These are phyloP conservation scores for Globisporangium heterothallicum DNA, from an alignment of 352 stramenopile species.

Conservation along the genomic window DNA sequence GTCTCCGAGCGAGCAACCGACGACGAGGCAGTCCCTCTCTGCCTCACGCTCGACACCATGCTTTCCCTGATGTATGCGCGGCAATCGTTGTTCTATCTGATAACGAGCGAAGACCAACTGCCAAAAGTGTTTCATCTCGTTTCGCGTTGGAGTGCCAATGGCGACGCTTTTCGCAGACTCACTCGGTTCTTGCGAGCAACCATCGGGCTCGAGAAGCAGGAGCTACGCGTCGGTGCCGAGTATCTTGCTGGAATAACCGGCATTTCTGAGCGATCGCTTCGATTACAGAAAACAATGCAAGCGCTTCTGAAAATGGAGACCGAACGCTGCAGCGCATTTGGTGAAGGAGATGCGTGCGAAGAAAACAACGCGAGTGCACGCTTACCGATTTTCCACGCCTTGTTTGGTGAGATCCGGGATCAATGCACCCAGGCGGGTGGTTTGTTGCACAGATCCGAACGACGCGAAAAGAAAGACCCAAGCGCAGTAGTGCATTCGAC, in stretches of 20 bases:
- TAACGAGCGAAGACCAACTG: conserved; percentile 3
- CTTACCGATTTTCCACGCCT: conserved; percentile 17
- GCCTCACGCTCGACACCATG: conserved; percentile 20
- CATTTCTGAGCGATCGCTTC: neutral
- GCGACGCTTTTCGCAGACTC: conserved; percentile 14
- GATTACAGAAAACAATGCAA: conserved; percentile 1
- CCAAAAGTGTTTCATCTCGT: conserved; percentile 15
- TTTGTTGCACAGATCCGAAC: neutral
- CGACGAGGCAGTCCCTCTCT: conserved; percentile 25
- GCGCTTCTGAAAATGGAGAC: conserved; percentile 4
- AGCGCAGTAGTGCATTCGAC: neutral
- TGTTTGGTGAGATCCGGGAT: conserved; percentile 22
- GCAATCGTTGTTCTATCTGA: conserved; percentile 20
- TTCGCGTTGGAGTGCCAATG: conserved; percentile 13
- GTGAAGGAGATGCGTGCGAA: neutral
- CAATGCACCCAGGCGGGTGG: conserved; percentile 1
- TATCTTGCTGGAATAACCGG: too few relatives aligned
- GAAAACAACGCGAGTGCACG: too few relatives aligned
- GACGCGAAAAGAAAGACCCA: neutral
- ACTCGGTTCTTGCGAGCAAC: conserved; percentile 19
- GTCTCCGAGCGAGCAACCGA: neutral
- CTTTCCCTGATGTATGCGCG: conserved; percentile 28
- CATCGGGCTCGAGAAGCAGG: conserved; percentile 22
- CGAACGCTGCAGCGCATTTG: neutral
- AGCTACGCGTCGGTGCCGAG: conserved; percentile 3